Base-by-base conservation (phyloP, 805 yeast species). In the Monosporozyma unispora region DNA sequence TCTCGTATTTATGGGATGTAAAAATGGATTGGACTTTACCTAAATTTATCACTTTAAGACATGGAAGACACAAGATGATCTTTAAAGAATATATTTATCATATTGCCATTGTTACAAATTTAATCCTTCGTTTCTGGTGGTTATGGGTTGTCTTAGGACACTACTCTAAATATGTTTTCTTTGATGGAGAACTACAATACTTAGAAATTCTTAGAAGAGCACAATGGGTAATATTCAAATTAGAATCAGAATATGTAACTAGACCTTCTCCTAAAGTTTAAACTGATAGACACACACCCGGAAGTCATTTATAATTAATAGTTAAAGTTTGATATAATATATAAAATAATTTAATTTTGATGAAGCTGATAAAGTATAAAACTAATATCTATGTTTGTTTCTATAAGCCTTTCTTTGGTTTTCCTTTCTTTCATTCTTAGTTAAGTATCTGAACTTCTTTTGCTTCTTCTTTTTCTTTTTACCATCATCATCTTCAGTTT, bases 1-100 rank as follows among this genome's bases (percentile, higher is more conserved):
- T 85, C 64, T 77, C 95, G 14, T 85, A 87, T 52, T 69, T 79
- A 49, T 93, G 99, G 99, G 99, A 93, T 65, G 66, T 91, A 11
- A 76, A 76, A 46, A 79, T 80, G 75, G 99, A 93, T 69, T 93
- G 99, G 99, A 80, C 81, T 42, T 72, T 88, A 45, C 75, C 76
- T 10, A 58, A 84, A 8, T 71, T 84, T 57, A 72, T 47, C 1
- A 38, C 22, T 16, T 43, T 57, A 29, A 54, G 56, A 37, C 14
- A 21, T 14, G 37, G 22, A 9, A 44, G 12, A 22, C 55, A 29
- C 27, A 56, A 42, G 41, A 33, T 47, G 9, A 46, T 51, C 16
- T 58, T 59, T 31, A 54, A 64, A 8, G 52, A 51, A 41, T 10
- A 49, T 35, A 62, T 73, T 33, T 90, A 90, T 63, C 76, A 74